Base-by-base conservation (phyloP, 2,329 filamentous ascomycete genomes). In the Xylaria sp. region DNA sequence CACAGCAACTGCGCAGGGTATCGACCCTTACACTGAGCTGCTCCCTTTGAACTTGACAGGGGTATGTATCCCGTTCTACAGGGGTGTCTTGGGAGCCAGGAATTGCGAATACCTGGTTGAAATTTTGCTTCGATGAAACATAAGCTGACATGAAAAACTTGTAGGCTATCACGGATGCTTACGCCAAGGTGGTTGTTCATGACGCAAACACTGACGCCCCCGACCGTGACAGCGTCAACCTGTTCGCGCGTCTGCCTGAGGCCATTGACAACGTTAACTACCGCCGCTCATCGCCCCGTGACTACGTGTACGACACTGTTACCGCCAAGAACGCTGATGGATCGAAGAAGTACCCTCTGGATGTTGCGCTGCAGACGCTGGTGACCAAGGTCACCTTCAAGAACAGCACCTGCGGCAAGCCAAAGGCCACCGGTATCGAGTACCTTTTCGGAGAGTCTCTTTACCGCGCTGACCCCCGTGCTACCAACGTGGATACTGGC, bases 271-370 rank as follows among this genome's bases (percentile, higher is more conserved):
- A 79, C 15, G 76, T 76, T 33, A 79, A 79, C 50, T n/a, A 82
- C 77, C 38, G 82, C 82, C 20, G 79, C 84, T 36, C 83, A 83
- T 42, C 83, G 85, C 57, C 86, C 85, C 67, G 77, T 87, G 39
- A 73, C 84, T 67, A 77, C 80, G 82, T 83, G 11, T 80, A 80
- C 22, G 81, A 82, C 57, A 84, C 84, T 1, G 79, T 78, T 68
- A 82, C 61, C 0, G 65, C 65, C 2, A 61, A 42, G 47, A 68
- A 82, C 72, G 65, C 72, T 2, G 81, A 86, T 65, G 85, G 85
- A 27, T 71, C 69, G 25, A 72, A 71, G 68, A 84, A 83, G 67
- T 61, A 84, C 83, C 70, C 79, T 73, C 70, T 78, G 59, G 66
- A 77, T 62, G 73, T 78, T 45, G 71, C 63, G 69, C 71, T 80